Evolutionary conservation across 73 alveolate genomes (phyloP).

Genomic region (Paramecium sonneborni): DNA sequence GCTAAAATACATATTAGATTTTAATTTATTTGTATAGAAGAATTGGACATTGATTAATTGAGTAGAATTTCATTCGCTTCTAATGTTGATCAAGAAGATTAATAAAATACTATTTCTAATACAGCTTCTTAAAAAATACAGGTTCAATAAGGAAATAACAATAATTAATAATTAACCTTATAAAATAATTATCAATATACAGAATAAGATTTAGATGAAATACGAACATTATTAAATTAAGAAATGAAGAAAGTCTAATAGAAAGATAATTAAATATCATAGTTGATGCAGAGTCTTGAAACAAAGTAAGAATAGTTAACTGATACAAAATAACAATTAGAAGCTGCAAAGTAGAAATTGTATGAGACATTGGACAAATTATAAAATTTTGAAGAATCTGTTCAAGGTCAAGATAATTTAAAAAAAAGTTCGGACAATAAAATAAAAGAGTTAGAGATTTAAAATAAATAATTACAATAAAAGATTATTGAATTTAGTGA

Average conservation of each 20-base stretch:
- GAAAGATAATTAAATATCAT: background rate
- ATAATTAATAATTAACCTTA: background rate
- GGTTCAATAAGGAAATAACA: background rate
- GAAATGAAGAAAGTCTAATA: background rate
- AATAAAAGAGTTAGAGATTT: background rate
- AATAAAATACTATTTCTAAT: background rate
- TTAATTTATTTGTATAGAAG: background rate
- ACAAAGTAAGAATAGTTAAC: background rate
- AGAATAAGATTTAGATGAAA: conserved; percentile 24
- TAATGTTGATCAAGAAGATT: background rate
- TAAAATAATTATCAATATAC: background rate
- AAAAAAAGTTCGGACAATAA: background rate
- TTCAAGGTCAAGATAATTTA: background rate
- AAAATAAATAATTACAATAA: background rate
- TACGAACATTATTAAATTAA: background rate
- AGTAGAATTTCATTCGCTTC: background rate
- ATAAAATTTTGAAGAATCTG: background rate
- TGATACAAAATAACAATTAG: background rate
- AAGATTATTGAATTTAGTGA: background rate
- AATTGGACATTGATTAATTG: conserved; percentile 5
- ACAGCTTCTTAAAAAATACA: background rate
- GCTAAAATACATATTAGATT: background rate
- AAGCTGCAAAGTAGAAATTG: background rate
- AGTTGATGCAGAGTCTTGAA: background rate
- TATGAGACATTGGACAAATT: conserved; percentile 29